Evolutionary conservation across 2,329 filamentous ascomycete genomes (phyloP).

Genomic region (Aspergillus hiratsukae): DNA sequence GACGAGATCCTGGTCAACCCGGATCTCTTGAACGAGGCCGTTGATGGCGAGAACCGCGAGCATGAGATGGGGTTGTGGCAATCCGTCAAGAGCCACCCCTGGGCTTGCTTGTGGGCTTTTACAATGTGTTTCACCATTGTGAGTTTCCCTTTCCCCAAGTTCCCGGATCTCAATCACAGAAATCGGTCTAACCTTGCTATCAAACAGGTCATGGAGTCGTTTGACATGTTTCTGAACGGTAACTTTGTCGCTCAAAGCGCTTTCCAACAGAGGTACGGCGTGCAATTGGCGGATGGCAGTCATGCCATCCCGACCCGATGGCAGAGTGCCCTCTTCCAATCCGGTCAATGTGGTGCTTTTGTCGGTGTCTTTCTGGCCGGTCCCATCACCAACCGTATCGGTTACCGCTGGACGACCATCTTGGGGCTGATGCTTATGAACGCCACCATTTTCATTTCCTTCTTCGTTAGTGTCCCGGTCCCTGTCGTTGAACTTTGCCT

Average conservation of each 20-base stretch:
- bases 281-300: constrained; percentile 12
- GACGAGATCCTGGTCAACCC: constrained; percentile 33
- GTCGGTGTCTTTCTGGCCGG: constrained; percentile 58
- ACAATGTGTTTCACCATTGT: constrained; percentile 50
- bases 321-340: constrained; percentile 54
- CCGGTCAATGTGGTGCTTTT: constrained; percentile 56
- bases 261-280: constrained; percentile 39
- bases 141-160: too few species aligned
- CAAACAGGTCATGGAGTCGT: constrained; percentile 52
- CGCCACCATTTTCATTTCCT: constrained; percentile 57
- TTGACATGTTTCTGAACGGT: constrained; percentile 47
- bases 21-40: constrained; percentile 40
- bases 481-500: not conserved
- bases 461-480: constrained; percentile 41
- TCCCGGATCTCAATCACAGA: too few species aligned
- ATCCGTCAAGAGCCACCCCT: constrained; percentile 40
- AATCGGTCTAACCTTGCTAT: too few species aligned
- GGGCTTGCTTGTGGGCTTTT: constrained; percentile 47
- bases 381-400: constrained; percentile 55
- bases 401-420: constrained; percentile 59
- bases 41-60: constrained; percentile 43
- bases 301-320: constrained; percentile 39
- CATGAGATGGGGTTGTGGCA: constrained; percentile 39
- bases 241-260: constrained; percentile 43
- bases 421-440: constrained; percentile 54